phyloP scores from a whole-genome alignment of 139 green algal genomes.

The Chlorella sp. region DNA sequence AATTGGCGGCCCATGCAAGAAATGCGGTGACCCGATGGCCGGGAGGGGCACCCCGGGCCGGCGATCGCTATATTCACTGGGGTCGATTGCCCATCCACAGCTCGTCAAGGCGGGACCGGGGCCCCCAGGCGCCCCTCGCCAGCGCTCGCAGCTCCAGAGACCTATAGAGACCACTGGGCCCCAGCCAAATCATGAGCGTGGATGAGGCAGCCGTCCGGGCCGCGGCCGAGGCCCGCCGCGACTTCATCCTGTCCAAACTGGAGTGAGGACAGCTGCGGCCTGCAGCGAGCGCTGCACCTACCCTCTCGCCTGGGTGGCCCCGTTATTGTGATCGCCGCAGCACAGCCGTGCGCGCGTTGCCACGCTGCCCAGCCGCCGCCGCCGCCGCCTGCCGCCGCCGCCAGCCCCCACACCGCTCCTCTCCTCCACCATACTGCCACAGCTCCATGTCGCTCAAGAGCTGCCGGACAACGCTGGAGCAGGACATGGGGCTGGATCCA shows the following conservation, averaged over 20 bases:
- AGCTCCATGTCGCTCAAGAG: constrained; percentile 34
- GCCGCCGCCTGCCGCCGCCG: neutral
- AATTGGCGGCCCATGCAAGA: too few species aligned
- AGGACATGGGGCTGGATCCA: constrained; percentile 40
- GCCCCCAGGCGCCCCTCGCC: too few species aligned
- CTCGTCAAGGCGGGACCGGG: neutral
- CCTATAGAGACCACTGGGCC: too few species aligned
- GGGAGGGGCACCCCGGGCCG: too few species aligned
- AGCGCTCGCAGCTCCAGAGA: too few species aligned
- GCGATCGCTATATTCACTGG: neutral
- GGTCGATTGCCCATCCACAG: too few species aligned
- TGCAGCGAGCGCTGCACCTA: neutral
- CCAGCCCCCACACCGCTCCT: neutral
- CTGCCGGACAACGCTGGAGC: constrained; percentile 24
- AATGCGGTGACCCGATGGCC: too few species aligned
- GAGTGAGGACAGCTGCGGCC: constrained; percentile 34
- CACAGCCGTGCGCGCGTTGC: too few species aligned
- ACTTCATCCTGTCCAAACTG: constrained; percentile 43
- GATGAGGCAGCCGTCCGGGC: constrained; percentile 12
- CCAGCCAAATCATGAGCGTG: neutral
- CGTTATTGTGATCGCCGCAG: too few species aligned
- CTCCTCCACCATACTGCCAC: neutral
- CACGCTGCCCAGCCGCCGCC: neutral
- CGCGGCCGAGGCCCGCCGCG: constrained; percentile 8
- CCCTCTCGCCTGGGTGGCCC: too few species aligned